Conservation (phyloP, 2,329 filamentous ascomycete species). For the Cladosporium phlei region DNA sequence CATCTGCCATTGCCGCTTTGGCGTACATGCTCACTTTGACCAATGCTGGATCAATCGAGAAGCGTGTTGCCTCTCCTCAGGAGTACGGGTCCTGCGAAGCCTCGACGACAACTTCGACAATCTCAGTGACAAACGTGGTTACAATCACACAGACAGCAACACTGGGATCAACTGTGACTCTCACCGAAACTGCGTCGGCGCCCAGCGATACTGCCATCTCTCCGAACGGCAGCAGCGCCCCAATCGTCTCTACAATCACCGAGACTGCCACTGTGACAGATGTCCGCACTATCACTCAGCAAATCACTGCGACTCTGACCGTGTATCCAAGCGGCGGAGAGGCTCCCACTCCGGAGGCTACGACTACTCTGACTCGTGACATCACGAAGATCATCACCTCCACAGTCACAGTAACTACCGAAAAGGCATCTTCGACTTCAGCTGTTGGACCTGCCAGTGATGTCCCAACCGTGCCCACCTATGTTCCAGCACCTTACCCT, state of each 20-base stretch:
- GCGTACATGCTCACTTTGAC: constrained; percentile 44
- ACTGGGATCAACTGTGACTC: constrained; percentile 11
- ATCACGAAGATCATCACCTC: not conserved
- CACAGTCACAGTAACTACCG: constrained; percentile 5
- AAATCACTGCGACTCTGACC: constrained; percentile 2
- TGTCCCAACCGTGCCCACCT: not conserved
- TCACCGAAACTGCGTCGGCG: constrained; percentile 16
- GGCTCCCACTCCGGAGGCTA: constrained; percentile 4
- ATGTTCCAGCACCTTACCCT: constrained; percentile 9
- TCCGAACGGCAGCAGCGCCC: not conserved
- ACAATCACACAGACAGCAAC: constrained; percentile 10
- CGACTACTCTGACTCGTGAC: constrained; percentile 4
- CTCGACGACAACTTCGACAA: constrained; percentile 13
- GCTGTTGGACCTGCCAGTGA: not conserved
- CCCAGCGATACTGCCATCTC: constrained; percentile 3
- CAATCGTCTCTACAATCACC: constrained; percentile 12
- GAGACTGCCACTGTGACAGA: constrained; percentile 18
- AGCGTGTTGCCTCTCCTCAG: constrained; percentile 30
- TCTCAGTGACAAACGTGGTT: constrained; percentile 2
- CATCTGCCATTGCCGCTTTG: constrained; percentile 38
- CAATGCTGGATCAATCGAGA: constrained; percentile 46
- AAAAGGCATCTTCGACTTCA: not conserved
- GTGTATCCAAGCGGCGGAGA: constrained; percentile 4
- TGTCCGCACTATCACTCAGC: constrained; percentile 8
- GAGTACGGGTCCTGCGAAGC: constrained; percentile 10